Evolutionary conservation across 371 early-diverging fungal species (phyloP).

Genomic region (Edhazardia aedis): DNA sequence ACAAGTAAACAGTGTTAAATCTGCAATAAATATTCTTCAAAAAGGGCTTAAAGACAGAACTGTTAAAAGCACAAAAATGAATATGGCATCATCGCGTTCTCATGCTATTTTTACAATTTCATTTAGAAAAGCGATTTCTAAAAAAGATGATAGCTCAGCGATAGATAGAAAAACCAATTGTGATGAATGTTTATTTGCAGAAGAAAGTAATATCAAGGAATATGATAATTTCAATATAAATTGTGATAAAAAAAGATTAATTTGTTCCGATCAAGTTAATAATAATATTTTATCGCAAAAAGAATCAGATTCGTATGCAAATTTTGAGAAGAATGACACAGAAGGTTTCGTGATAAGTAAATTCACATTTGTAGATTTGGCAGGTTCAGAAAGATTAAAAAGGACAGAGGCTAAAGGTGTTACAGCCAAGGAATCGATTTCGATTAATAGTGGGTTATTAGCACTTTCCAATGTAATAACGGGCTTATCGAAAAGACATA

Average conservation of each 20-base stretch:
- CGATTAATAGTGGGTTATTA: conserved; percentile 81
- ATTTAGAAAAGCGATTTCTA: conserved; percentile 57
- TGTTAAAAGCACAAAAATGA: conserved; percentile 82
- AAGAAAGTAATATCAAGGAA: conserved; percentile 26
- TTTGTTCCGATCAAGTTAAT: conserved; percentile 20
- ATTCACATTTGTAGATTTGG: conserved; percentile 93
- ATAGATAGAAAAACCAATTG: conserved; percentile 18
- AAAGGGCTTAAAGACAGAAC: conserved; percentile 60
- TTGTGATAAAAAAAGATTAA: conserved; percentile 7
- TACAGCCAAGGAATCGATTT: conserved; percentile 77
- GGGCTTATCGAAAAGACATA: conserved; percentile 56
- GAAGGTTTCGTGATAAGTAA: conserved; percentile 49
- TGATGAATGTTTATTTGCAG: conserved; percentile 14
- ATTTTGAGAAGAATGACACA: no score
- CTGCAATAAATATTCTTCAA: conserved; percentile 47
- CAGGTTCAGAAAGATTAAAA: conserved; percentile 89
- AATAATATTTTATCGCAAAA: conserved; percentile 19
- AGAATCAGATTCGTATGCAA: no score
- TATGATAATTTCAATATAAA: conserved; percentile 14
- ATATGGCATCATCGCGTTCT: conserved; percentile 69
- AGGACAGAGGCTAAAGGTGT: conserved; percentile 74
- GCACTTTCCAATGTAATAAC: conserved; percentile 93
- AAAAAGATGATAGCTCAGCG: conserved; percentile 49
- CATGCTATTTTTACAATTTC: conserved; percentile 89
- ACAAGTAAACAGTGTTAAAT: conserved; percentile 53